These are phyloP conservation scores for Magnusiomyces paraingens DNA, from an alignment of 1,139 yeast genomes.

Conservation along the genomic window DNA sequence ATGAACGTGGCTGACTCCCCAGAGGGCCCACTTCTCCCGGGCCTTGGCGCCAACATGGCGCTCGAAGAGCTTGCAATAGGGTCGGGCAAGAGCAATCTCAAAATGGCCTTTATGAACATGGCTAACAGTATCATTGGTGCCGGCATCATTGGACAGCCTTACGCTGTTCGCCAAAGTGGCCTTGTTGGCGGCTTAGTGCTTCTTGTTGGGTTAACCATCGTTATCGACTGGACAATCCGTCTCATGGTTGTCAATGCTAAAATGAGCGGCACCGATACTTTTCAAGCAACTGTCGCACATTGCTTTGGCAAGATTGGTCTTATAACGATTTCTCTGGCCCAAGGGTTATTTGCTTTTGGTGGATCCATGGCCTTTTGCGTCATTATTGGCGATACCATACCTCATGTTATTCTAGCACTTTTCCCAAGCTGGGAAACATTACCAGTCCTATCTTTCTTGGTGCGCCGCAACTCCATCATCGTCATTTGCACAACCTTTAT, in stretches of 20 bases:
- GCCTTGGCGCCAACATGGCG: conserved; percentile 20
- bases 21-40: neutral
- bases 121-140: conserved; percentile 90
- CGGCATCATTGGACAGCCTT: conserved; percentile 91
- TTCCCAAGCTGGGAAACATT: conserved; percentile 46
- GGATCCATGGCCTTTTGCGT: conserved; percentile 93
- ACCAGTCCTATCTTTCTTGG: conserved; percentile 44
- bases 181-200: conserved; percentile 64
- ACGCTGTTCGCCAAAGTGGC: conserved; percentile 78
- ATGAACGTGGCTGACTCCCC: too few relatives aligned
- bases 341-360: conserved; percentile 87
- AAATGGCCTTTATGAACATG: conserved; percentile 95
- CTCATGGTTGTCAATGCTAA: conserved; percentile 80
- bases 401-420: conserved; percentile 73
- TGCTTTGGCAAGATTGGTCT: conserved; percentile 77
- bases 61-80: conserved; percentile 28
- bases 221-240: conserved; percentile 81
- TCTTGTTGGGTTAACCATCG: conserved; percentile 51
- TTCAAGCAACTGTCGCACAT: conserved; percentile 77
- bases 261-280: conserved; percentile 66
- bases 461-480: conserved; percentile 63
- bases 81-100: conserved; percentile 45
- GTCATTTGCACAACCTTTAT: conserved; percentile 61
- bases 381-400: conserved; percentile 90
- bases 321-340: conserved; percentile 60